phyloP scores from a whole-genome alignment of 106 monocot species.

The Dendrobium officinale region DNA sequence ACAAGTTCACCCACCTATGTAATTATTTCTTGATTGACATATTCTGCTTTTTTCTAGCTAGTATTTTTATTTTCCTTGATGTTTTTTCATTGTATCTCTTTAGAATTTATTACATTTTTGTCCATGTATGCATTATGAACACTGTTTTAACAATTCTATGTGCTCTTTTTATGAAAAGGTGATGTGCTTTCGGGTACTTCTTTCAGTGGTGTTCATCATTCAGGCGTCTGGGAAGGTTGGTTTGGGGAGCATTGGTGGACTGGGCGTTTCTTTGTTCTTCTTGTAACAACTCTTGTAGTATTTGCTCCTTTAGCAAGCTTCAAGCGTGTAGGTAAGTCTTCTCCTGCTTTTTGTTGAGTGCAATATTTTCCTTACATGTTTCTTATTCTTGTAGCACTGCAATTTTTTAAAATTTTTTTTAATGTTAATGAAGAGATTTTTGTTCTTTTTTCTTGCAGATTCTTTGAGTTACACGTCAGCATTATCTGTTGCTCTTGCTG shows the following conservation, averaged over 20 bases:
- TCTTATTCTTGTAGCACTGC: not conserved
- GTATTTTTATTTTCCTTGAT: not conserved
- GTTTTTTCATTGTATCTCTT: not conserved
- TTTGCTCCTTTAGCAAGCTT: constrained; percentile 62
- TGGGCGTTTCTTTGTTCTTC: constrained; percentile 44
- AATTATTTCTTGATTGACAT: not conserved
- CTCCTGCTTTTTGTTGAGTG: not conserved
- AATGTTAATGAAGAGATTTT: not conserved
- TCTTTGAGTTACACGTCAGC: constrained; percentile 71
- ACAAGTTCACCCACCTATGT: not conserved
- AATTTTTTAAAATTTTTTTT: not conserved
- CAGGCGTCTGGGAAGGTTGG: constrained; percentile 66
- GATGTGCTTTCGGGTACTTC: constrained; percentile 78
- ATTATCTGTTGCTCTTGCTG: constrained; percentile 63
- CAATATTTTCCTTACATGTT: not conserved
- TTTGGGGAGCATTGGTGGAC: constrained; percentile 74
- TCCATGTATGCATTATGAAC: not conserved
- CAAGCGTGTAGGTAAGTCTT: constrained; percentile 54
- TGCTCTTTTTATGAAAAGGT: constrained; percentile 19
- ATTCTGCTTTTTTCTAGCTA: not conserved
- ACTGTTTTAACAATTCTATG: not conserved
- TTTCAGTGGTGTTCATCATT: constrained; percentile 45
- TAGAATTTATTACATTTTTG: not conserved
- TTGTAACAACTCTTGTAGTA: constrained; percentile 41
- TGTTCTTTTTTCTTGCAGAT: constrained; percentile 32